Evolutionary conservation across 2,329 filamentous ascomycete species (phyloP).

Genomic region (Cryphonectria naterciae): DNA sequence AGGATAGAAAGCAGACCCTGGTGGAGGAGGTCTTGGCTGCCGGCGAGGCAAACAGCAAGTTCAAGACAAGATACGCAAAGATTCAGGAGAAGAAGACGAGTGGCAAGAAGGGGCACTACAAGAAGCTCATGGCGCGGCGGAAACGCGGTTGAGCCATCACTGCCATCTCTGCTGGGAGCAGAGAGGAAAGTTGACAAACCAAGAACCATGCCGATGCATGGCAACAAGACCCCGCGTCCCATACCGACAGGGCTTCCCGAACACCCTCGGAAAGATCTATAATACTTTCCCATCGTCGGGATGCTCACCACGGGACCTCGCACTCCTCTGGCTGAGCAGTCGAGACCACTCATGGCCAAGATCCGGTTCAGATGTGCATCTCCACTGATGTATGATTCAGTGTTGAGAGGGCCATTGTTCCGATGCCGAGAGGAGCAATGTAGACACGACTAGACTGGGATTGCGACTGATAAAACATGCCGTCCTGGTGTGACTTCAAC

Average conservation of each 20-base stretch:
- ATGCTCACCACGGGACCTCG: background rate
- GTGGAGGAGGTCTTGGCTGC: slow-evolving; percentile 79
- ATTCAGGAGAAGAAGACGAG: slow-evolving; percentile 83
- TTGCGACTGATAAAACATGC: background rate
- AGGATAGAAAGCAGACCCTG: slow-evolving; percentile 84
- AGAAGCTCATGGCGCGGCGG: slow-evolving; percentile 65
- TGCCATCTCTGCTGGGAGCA: background rate
- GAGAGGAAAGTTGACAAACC: background rate
- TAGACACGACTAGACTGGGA: background rate
- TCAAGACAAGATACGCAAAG: slow-evolving; percentile 85
- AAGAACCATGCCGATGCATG: background rate
- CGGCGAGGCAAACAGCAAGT: slow-evolving; percentile 69
- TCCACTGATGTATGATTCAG: background rate
- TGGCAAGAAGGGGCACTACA: slow-evolving; percentile 89
- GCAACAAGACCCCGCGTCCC: background rate
- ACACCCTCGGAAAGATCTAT: background rate
- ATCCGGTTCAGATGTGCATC: background rate
- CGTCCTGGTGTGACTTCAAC: background rate
- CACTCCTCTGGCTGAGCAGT: background rate
- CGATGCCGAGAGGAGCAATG: background rate
- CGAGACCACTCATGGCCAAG: background rate
- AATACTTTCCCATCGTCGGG: background rate
- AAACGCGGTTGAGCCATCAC: slow-evolving; percentile 33
- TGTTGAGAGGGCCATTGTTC: background rate
- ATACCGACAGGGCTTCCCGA: background rate